Evolutionary conservation across 345 rosid genomes (phyloP).

Genomic region (Lagerstroemia speciosa): DNA sequence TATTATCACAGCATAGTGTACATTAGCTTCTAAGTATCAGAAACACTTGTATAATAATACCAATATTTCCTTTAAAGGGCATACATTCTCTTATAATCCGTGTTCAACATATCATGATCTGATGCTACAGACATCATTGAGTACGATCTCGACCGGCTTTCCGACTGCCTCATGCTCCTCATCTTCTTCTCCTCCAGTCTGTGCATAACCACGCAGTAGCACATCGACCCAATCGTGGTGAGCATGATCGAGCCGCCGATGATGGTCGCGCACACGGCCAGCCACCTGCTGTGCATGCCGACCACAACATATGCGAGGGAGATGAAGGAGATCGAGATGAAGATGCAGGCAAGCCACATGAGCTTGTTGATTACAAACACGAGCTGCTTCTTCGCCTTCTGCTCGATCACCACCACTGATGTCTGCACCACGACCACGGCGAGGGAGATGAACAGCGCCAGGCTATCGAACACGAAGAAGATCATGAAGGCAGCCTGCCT

Average conservation of each 20-base stretch:
- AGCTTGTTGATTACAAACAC: conserved; percentile 97
- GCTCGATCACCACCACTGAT: conserved; percentile 96
- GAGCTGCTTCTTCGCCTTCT: conserved; percentile 89
- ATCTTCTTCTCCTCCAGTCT: conserved; percentile 77
- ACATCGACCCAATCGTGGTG: conserved; percentile 91
- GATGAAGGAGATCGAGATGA: conserved; percentile 79
- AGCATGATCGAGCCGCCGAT: conserved; percentile 87
- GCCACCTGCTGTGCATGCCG: conserved; percentile 68
- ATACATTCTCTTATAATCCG: conserved; percentile 83
- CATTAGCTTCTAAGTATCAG: not conserved
- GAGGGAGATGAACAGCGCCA: conserved; percentile 89
- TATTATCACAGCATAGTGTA: not conserved
- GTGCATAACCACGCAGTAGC: conserved; percentile 71
- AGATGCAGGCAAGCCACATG: conserved; percentile 97
- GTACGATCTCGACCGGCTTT: conserved; percentile 61
- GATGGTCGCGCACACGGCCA: conserved; percentile 65
- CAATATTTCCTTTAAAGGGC: conserved; percentile 33
- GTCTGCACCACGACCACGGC: conserved; percentile 99
- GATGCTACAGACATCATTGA: conserved; percentile 61
- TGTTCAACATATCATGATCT: conserved; percentile 61
- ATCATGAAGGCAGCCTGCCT: conserved; percentile 57
- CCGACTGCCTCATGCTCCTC: conserved; percentile 64
- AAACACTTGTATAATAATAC: too few relatives aligned
- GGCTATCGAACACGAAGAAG: conserved; percentile 87
- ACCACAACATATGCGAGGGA: conserved; percentile 88